These are phyloP conservation scores for Fusarium sp. DNA, from an alignment of 2,329 filamentous ascomycete species.

Conservation along the genomic window DNA sequence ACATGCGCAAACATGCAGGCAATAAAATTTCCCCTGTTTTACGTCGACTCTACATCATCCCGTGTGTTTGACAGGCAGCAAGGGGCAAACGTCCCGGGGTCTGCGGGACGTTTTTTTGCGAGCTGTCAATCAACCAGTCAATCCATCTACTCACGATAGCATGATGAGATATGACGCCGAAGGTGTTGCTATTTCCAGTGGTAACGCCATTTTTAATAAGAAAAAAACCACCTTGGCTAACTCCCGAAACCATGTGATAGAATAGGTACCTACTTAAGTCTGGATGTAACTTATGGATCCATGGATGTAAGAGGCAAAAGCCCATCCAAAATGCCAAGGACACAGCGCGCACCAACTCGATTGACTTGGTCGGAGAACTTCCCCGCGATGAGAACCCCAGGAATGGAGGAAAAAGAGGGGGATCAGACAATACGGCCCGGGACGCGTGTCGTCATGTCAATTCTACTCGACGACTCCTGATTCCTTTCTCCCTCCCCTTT, in stretches of 20 bases:
- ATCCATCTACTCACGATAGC: neutral
- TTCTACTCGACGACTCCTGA: constrained; percentile 14
- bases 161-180: constrained; percentile 44
- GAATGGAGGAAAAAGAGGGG: constrained; percentile 25
- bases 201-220: constrained; percentile 20
- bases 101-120: constrained; percentile 4
- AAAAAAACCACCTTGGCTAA: constrained; percentile 2
- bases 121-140: constrained; percentile 1
- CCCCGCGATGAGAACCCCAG: constrained; percentile 29
- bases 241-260: constrained; percentile 18
- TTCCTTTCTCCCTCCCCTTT: neutral
- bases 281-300: neutral
- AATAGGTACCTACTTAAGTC: constrained; percentile 1
- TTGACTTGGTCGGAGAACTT: constrained; percentile 5
- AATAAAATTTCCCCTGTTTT: constrained; percentile 30
- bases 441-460: constrained; percentile 32
- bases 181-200: neutral
- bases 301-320: constrained; percentile 28
- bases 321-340: constrained; percentile 24
- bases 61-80: constrained; percentile 39
- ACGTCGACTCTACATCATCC: constrained; percentile 41
- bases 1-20: constrained; percentile 16
- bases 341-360: constrained; percentile 15
- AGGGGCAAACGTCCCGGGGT: constrained; percentile 30
- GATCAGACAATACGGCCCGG: constrained; percentile 18